Percentiles rank a stretch among this genome's conserved stretches.
Evolutionary conservation across 179 eudicot species (phyloP).

Genomic region (Nepenthes alata): DNA sequence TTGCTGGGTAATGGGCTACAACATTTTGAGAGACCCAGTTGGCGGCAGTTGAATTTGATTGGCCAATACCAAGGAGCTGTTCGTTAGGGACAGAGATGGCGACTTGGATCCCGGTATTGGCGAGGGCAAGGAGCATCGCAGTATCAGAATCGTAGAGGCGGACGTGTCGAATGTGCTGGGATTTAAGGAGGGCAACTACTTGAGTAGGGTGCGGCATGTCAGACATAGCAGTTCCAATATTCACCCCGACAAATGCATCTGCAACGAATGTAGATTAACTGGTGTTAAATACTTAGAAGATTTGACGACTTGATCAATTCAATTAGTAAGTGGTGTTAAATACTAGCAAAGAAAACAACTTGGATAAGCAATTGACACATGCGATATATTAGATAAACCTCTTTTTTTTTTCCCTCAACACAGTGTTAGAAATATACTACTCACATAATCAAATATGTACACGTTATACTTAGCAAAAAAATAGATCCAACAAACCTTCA

Average conservation of each 20-base stretch:
- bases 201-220: constrained; percentile 91
- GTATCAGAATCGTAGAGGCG: constrained; percentile 67
- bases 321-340: no score
- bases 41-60: constrained; percentile 82
- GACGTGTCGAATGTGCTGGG: constrained; percentile 65
- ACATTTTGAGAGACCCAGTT: constrained; percentile 81
- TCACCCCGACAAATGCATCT: constrained; percentile 79
- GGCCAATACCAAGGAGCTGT: constrained; percentile 71
- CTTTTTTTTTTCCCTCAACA: no score
- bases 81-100: constrained; percentile 63
- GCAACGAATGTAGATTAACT: constrained; percentile 10
- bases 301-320: no score
- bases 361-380: no score
- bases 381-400: no score
- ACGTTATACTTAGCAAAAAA: no score
- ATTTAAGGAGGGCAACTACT: constrained; percentile 73
- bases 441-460: no score
- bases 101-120: constrained; percentile 68
- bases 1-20: constrained; percentile 63
- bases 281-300: no score
- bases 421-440: no score
- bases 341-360: no score
- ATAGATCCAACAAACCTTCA: no score
- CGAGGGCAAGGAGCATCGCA: constrained; percentile 72
- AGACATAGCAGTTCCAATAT: constrained; percentile 73